A percentile compares a stretch with the other conserved stretches of the same genome.
Evolutionary conservation across 2,329 filamentous ascomycete species (phyloP).

Genomic region (Aspergillus udagawae): DNA sequence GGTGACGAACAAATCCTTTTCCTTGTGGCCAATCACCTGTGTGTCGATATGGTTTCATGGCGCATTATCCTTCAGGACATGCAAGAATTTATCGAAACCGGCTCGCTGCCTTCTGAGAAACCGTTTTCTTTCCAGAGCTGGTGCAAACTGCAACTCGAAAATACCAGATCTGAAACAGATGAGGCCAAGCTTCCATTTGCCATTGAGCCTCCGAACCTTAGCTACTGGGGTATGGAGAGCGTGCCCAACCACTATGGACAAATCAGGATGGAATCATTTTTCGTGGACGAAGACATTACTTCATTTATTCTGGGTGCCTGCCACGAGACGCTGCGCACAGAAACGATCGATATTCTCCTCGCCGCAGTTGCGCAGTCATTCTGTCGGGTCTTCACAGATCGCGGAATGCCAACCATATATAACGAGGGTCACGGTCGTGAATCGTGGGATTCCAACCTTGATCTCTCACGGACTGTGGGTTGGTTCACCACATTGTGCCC

Average conservation of each 20-base stretch:
- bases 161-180: slow-evolving; percentile 18
- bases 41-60: slow-evolving; percentile 24
- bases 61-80: slow-evolving; percentile 35
- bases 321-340: slow-evolving; percentile 32
- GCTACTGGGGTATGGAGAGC: slow-evolving; percentile 36
- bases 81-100: slow-evolving; percentile 31
- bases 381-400: slow-evolving; percentile 39
- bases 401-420: slow-evolving; percentile 42
- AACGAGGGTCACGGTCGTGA: slow-evolving; percentile 51
- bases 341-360: slow-evolving; percentile 36
- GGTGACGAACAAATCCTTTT: slow-evolving; percentile 12
- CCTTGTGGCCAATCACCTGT: slow-evolving; percentile 17
- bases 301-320: slow-evolving; percentile 28
- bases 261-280: slow-evolving; percentile 33
- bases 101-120: slow-evolving; percentile 29
- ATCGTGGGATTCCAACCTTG: slow-evolving; percentile 41
- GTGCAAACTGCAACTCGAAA: slow-evolving; percentile 31
- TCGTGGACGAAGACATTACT: slow-evolving; percentile 29
- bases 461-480: slow-evolving; percentile 46
- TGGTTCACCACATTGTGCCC: slow-evolving; percentile 51
- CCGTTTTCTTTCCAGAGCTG: slow-evolving; percentile 38
- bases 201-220: slow-evolving; percentile 27
- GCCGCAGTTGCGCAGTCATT: slow-evolving; percentile 43
- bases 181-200: slow-evolving; percentile 22
- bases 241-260: slow-evolving; percentile 32